Base-by-base conservation (phyloP, 805 yeast genomes). In the Torulaspora microellipsoides region DNA sequence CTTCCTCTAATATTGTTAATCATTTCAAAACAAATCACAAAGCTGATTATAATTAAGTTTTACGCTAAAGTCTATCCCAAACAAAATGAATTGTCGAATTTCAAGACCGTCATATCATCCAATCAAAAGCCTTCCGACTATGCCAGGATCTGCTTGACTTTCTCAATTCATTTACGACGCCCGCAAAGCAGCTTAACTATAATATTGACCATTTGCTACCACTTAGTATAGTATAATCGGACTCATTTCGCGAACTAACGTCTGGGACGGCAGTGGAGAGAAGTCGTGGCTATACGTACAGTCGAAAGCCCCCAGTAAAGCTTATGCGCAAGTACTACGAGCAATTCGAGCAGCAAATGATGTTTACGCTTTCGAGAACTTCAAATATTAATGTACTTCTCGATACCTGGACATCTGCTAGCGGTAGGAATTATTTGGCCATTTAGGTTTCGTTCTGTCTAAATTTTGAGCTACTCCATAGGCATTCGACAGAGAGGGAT, bases 11-110 rank as follows among this genome's bases (percentile, higher is more conserved):
- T 31, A 30, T 30, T 11, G 38, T 39, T 15, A 39, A 39, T 25
- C 42, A 39, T 15, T 33, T 39, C 30, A 17, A 32, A 39, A 39
- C 42, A 31, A 31, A 39, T 32, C 37, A 23, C 27, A 39, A 28
- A 2, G 32, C 37, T 14, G 42, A 31, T 32, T 39, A 31, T 17
- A 39, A 39, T 8, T 17, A 39, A 17, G 37, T 39, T 39, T 32
- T 32, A 31, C 10, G 15, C 42, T 15, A 15, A 39, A 20, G 17
- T 31, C 8, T 23, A 39, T 20, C n/a, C 36, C 36, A 13, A 11
- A 34, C 42, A 31, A 30, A 38, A 28, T 15, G 27, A 34, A 15
- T 4, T 34, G 27, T 20, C 23, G 2, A 12, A 13, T 34, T 34
- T 34, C 23, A 34, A 34, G 30, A 39, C 17, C 12, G 17, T 15